Base-by-base conservation (phyloP, 768 basidiomycete species). In the Leccinellum luteum region DNA sequence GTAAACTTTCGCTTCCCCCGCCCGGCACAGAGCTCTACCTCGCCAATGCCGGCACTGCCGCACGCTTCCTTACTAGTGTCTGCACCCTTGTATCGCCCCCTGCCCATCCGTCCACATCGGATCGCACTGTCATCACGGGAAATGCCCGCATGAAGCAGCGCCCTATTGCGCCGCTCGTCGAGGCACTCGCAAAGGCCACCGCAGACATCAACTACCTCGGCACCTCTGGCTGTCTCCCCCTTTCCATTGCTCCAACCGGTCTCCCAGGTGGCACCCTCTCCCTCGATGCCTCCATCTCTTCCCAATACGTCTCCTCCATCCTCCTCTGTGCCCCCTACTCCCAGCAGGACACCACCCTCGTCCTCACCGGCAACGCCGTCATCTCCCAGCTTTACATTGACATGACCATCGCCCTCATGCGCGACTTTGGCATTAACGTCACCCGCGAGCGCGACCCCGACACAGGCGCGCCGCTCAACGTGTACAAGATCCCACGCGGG, bases 301-400 rank as follows among this genome's bases (percentile, higher is more conserved):
- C 90, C 64, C 97, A 99, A 85, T 99, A 98, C 68, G 97, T 98
- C 34, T 97, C 94, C 4, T 95, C 94, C 9, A 93, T 98, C 69
- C 83, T 99, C 7, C 87, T 98, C 38, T 97, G 94, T 69, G 95
- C 97, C 0, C 97, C 96, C 2, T 99, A 98, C 68, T 94, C 96
- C 1, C 65, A 73, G 28, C 79, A 92, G 67, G 80, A 89, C n/a
- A 83, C 97, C 58, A 87, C 85, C 3, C 86, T 98, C 52, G 90
- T 97, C 74, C 83, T 99, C 60, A 89, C 85, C 0, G 97, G 96
- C 12, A 96, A 94, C 0, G 87, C 91, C 58, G 97, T 98, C 68
- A 98, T 99, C 70, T 97, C 94, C 6, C 96, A 98, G 75, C 94
- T 94, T 0, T 99, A 98, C 77, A 98, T 99, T 73, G 95, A 99